These are phyloP conservation scores for Phaseolus coccineus DNA, from an alignment of 331 rosid genomes.

Conservation along the genomic window DNA sequence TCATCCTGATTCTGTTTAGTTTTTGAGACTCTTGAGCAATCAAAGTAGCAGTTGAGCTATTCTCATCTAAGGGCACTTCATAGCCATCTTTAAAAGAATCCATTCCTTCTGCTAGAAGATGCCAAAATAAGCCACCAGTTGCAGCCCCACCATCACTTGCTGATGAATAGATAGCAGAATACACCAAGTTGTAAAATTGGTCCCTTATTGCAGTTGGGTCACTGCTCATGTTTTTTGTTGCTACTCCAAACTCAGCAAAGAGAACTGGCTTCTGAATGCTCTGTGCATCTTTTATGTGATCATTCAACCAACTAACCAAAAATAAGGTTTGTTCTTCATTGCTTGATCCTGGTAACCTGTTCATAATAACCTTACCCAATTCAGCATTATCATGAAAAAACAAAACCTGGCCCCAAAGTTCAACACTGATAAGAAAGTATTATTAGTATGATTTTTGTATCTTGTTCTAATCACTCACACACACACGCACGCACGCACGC, in stretches of 20 bases:
- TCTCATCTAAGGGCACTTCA: conserved; percentile 65
- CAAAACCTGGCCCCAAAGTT: not conserved
- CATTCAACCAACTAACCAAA: conserved; percentile 61
- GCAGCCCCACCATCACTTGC: conserved; percentile 80
- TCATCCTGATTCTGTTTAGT: conserved; percentile 58
- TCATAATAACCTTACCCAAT: conserved; percentile 21
- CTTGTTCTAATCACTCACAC: too few species aligned
- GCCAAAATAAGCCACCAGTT: conserved; percentile 81
- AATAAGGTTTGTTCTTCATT: conserved; percentile 65
- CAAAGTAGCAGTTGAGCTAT: conserved; percentile 63
- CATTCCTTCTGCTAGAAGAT: conserved; percentile 74
- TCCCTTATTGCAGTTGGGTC: conserved; percentile 55
- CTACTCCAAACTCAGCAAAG: conserved; percentile 76
- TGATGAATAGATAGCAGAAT: conserved; percentile 66
- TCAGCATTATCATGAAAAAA: not conserved
- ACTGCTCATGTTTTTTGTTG: conserved; percentile 47
- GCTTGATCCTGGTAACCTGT: conserved; percentile 67
- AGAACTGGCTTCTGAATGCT: conserved; percentile 74
- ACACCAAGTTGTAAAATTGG: conserved; percentile 58
- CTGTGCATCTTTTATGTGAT: conserved; percentile 75
- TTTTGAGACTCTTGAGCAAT: conserved; percentile 67
- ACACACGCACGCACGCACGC: too few species aligned
- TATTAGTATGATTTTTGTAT: too few species aligned
- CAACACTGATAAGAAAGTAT: too few species aligned
- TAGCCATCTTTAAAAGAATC: conserved; percentile 80